A percentile compares a stretch with the other conserved stretches of the same genome.
Evolutionary conservation across 1,284 basidiomycete genomes (phyloP).

Genomic region (Ganoderma leucocontextum): DNA sequence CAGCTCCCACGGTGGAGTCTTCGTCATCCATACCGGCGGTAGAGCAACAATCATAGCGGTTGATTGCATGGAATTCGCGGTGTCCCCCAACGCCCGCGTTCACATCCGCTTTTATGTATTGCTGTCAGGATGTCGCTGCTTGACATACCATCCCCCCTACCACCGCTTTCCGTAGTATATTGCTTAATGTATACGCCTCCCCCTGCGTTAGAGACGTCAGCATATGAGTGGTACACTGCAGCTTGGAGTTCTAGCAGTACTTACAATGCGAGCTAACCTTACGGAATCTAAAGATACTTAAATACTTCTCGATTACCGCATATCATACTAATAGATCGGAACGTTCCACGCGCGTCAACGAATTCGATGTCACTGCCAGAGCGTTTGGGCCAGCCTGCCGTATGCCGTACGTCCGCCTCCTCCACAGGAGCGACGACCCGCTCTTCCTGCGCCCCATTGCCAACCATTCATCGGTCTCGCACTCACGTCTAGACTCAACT

Average conservation of each 20-base stretch:
- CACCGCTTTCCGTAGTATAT: background rate
- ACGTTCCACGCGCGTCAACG: constrained; percentile 3
- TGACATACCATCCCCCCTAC: background rate
- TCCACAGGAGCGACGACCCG: background rate
- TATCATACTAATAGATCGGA: background rate
- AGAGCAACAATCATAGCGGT: constrained; percentile 9
- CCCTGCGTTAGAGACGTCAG: background rate
- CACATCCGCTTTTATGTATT: background rate
- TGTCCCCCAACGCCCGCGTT: background rate
- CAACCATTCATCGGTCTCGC: background rate
- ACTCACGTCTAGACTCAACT: background rate
- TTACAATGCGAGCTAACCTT: background rate
- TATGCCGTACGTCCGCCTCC: constrained; percentile 2
- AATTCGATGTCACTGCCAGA: background rate
- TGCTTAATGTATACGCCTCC: background rate
- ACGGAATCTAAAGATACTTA: constrained; percentile 2
- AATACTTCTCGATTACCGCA: background rate
- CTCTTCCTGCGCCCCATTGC: constrained; percentile 1
- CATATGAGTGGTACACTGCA: background rate
- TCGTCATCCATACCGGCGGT: constrained; percentile 3
- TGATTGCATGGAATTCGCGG: background rate
- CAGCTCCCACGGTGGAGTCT: background rate
- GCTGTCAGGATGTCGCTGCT: background rate
- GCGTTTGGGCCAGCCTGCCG: background rate
- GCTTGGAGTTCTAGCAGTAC: background rate